Evolutionary conservation across 179 eudicot species (phyloP), one percentile per base, ranked within the genome.

Genomic region (Beta corolliflora): DNA sequence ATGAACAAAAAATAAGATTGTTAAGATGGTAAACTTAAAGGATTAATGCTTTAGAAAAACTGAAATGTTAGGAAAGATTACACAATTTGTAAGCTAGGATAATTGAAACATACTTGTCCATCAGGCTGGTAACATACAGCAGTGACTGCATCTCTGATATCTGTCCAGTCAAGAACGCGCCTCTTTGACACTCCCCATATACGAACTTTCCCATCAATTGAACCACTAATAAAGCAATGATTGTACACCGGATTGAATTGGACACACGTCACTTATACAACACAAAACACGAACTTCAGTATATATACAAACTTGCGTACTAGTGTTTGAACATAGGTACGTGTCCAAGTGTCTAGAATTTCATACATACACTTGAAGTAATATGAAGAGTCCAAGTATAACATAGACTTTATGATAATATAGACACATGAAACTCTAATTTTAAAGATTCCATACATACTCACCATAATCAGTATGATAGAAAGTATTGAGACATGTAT

Each of bases 171-270:
- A 14, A 89, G 88, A 60, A 94, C 98, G 45, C 94, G 88, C 85
- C 86, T 77, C 73, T 81, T 84, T 3, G 64, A 71, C 9, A 90
- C 85, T 76, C 94, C 93, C 97, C 97, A 94, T 10, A 89, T 80
- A 58, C 98, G 91, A 84, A 93, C 89, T 84, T 94, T 94, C 60
- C 98, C 97, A 79, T 93, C 96, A 54, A 93, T 83, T 45, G 92
- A 94, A 9, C 97, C 98, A 59, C 89, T 94, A 61, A 93, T 90
- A 84, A 94, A 93, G 80, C 77, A 80, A n/a, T 80, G 82, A 58
- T 93, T 90, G 79, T 93, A 88, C 11, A 73, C 68, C 7, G 97
- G 96, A 77, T 90, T 91, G 92, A 94, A 94, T 54, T 93, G 96
- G 29, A 92, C 84, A 81, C 97, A 89, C 1, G 98, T 94, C 54